These are phyloP conservation scores for Trichocladium uniseriatum DNA, from an alignment of 495 filamentous ascomycete genomes.

Conservation along the genomic window DNA sequence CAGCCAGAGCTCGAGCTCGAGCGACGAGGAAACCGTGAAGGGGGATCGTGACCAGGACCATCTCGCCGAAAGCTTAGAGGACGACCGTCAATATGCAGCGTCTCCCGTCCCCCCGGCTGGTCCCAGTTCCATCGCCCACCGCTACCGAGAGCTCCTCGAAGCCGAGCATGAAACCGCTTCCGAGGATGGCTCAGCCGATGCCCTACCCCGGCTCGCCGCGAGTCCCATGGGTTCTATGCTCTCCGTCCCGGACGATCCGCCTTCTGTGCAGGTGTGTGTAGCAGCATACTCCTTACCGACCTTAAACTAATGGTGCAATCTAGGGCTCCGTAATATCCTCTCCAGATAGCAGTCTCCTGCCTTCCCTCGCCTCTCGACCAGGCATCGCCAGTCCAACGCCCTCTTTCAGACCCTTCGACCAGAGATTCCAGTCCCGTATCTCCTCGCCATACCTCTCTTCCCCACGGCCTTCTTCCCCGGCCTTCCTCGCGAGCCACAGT, in stretches of 20 bases:
- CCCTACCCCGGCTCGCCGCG: conserved; percentile 28
- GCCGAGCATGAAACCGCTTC: conserved; percentile 34
- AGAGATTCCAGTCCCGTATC: conserved; percentile 82
- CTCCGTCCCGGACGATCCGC: conserved; percentile 80
- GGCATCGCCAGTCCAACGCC: conserved; percentile 55
- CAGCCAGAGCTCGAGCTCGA: conserved; percentile 25
- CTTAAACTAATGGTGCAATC: conserved; percentile 5
- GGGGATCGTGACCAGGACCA: conserved; percentile 31
- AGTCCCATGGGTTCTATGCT: conserved; percentile 44
- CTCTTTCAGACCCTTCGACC: conserved; percentile 85
- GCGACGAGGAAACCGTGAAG: conserved; percentile 39
- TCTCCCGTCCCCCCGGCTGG: conserved; percentile 21
- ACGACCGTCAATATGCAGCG: conserved; percentile 24
- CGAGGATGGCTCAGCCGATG: conserved; percentile 38
- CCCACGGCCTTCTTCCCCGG: conserved; percentile 68
- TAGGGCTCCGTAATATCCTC: conserved; percentile 80
- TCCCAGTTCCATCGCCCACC: conserved; percentile 33
- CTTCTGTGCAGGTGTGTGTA: conserved; percentile 67
- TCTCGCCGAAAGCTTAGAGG: conserved; percentile 33
- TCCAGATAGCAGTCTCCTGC: conserved; percentile 51
- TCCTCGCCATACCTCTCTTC: conserved; percentile 47
- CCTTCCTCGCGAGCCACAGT: conserved; percentile 63
- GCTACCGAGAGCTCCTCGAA: conserved; percentile 37
- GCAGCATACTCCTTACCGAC: background rate
- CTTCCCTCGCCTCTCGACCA: conserved; percentile 37